Percentiles rank a stretch among this genome's conserved stretches.
These are phyloP conservation scores for Bryum argenteum DNA, from an alignment of 225 moss, liverwort and hornwort genomes.

Conservation along the genomic window DNA sequence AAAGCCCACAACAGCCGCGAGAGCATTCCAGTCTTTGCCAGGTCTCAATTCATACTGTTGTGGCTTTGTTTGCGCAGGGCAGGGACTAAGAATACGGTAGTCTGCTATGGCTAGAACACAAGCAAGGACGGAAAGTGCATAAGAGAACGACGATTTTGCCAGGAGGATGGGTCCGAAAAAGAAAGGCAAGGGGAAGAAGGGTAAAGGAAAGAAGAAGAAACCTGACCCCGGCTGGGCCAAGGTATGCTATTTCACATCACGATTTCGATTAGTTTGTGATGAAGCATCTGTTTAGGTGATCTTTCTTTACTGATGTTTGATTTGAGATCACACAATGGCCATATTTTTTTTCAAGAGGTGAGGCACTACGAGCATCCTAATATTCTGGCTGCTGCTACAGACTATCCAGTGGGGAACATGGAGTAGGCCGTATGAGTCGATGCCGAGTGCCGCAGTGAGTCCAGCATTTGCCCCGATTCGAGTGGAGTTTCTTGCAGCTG, in stretches of 20 bases:
- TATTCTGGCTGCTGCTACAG: slow-evolving; percentile 47
- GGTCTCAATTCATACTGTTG: neutral
- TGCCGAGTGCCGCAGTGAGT: slow-evolving; percentile 56
- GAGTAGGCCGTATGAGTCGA: slow-evolving; percentile 81
- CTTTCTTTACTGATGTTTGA: no score
- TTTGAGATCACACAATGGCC: no score
- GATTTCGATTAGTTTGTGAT: neutral
- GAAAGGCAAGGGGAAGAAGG: slow-evolving; percentile 45
- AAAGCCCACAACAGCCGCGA: no score
- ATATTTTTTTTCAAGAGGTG: no score
- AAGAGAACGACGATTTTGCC: neutral
- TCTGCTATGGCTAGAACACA: slow-evolving; percentile 5
- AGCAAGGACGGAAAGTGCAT: slow-evolving; percentile 8
- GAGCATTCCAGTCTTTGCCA: no score
- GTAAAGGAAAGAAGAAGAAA: slow-evolving; percentile 56
- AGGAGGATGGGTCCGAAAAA: slow-evolving; percentile 50
- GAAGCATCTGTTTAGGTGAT: no score
- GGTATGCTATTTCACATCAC: slow-evolving; percentile 28
- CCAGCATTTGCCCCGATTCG: slow-evolving; percentile 67
- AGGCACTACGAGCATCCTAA: no score
- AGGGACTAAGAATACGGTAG: neutral
- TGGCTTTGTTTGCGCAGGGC: neutral
- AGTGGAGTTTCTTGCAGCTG: slow-evolving; percentile 67
- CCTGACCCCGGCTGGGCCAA: slow-evolving; percentile 74
- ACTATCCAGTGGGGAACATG: slow-evolving; percentile 77